phyloP scores from a whole-genome alignment of 2,329 filamentous ascomycete genomes.

The Claviceps pazoutovae region DNA sequence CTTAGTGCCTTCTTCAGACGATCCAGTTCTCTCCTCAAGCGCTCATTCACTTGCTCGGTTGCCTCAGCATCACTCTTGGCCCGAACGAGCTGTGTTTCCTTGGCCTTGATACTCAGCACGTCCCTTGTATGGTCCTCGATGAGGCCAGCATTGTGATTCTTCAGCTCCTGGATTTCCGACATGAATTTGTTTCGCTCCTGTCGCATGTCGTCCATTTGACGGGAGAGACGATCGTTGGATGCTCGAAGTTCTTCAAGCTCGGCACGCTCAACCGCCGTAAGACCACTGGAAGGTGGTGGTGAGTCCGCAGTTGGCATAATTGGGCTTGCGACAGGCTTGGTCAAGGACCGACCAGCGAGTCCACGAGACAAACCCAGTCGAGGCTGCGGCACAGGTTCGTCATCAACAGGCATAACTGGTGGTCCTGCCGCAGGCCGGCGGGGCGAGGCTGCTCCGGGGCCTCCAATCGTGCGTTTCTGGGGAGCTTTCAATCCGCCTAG shows the following conservation, averaged over 20 bases:
- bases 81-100: slow-evolving; percentile 91
- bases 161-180: slow-evolving; percentile 83
- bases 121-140: slow-evolving; percentile 97
- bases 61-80: slow-evolving; percentile 82
- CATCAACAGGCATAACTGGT: slow-evolving; percentile 38
- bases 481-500: slow-evolving; percentile 46
- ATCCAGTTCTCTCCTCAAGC: slow-evolving; percentile 77
- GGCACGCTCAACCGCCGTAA: slow-evolving; percentile 72
- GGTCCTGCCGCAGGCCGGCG: slow-evolving; percentile 34
- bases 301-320: slow-evolving; percentile 37
- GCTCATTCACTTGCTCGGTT: slow-evolving; percentile 73
- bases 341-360: slow-evolving; percentile 71
- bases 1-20: slow-evolving; percentile 77
- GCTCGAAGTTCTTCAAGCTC: slow-evolving; percentile 80
- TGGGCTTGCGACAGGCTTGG: slow-evolving; percentile 50
- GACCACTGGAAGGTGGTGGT: slow-evolving; percentile 46
- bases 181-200: slow-evolving; percentile 69
- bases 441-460: slow-evolving; percentile 38
- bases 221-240: slow-evolving; percentile 65
- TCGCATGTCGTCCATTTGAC: slow-evolving; percentile 65
- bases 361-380: slow-evolving; percentile 61
- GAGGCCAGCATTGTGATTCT: slow-evolving; percentile 90
- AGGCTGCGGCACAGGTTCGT: slow-evolving; percentile 43
- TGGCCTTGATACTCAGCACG: slow-evolving; percentile 91
- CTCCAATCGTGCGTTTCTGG: slow-evolving; percentile 38